Percentiles rank a stretch among this genome's conserved stretches.
phyloP scores from a whole-genome alignment of 148 eudicot genomes.

The Silene uniflora region DNA sequence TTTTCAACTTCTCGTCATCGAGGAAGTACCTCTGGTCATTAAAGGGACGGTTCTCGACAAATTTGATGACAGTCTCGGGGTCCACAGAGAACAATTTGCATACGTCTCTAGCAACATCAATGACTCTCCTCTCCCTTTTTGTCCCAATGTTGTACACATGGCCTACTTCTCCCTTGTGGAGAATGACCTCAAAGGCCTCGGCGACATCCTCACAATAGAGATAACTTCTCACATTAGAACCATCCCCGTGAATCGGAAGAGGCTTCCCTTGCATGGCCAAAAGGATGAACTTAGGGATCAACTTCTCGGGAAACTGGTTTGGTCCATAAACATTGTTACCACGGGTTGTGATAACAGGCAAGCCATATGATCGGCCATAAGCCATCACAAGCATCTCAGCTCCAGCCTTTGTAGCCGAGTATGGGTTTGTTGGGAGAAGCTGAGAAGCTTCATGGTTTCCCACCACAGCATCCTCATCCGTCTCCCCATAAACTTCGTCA shows the following conservation, averaged over 20 bases:
- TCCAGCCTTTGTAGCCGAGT: slow-evolving; percentile 83
- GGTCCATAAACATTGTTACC: slow-evolving; percentile 89
- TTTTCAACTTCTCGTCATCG: slow-evolving; percentile 54
- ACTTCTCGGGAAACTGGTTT: slow-evolving; percentile 77
- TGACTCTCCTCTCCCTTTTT: slow-evolving; percentile 55
- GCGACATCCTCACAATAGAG: slow-evolving; percentile 88
- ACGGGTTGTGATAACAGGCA: slow-evolving; percentile 74
- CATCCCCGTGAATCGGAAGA: slow-evolving; percentile 77
- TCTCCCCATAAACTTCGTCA: slow-evolving; percentile 85
- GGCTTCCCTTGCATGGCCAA: slow-evolving; percentile 67
- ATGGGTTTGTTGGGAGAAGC: slow-evolving; percentile 79
- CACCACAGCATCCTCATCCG: slow-evolving; percentile 67
- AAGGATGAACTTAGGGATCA: slow-evolving; percentile 78
- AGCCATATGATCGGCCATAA: slow-evolving; percentile 68
- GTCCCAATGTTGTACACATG: slow-evolving; percentile 74
- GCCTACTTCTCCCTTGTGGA: slow-evolving; percentile 82
- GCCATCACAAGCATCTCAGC: slow-evolving; percentile 97
- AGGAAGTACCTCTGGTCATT: slow-evolving; percentile 69
- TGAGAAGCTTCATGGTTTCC: slow-evolving; percentile 80
- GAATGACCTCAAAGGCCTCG: slow-evolving; percentile 73
- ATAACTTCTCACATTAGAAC: slow-evolving; percentile 74
- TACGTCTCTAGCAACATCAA: slow-evolving; percentile 56
- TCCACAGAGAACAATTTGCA: slow-evolving; percentile 44
- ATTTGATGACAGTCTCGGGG: slow-evolving; percentile 38
- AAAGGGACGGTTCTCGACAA: slow-evolving; percentile 63